These are phyloP conservation scores for Dinochytrium kinnereticum DNA, from an alignment of 371 early-diverging fungal genomes.

Conservation along the genomic window DNA sequence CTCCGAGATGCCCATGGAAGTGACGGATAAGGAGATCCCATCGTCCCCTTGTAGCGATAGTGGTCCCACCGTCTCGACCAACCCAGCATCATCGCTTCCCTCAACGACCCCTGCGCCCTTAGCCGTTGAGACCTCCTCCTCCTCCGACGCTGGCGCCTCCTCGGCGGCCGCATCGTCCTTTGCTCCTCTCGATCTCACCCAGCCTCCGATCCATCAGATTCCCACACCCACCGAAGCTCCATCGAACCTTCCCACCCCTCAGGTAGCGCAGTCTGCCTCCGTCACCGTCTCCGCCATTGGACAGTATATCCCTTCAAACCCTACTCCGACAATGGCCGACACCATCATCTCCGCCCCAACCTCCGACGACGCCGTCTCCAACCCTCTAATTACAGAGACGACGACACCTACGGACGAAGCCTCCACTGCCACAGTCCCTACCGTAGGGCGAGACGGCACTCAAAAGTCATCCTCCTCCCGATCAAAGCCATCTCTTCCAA, in stretches of 20 bases:
- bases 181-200: neutral
- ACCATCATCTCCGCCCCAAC: neutral
- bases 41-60: too few relatives aligned
- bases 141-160: neutral
- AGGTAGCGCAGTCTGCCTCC: too few relatives aligned
- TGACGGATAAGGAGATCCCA: neutral
- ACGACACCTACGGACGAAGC: neutral
- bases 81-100: neutral
- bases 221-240: neutral
- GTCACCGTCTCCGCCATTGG: too few relatives aligned
- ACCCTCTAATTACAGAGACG: too few relatives aligned
- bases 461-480: neutral
- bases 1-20: neutral
- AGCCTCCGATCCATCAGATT: neutral
- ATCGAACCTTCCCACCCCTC: neutral
- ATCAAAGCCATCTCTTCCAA: conserved; percentile 17
- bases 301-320: neutral
- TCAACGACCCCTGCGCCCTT: neutral
- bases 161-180: neutral
- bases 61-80: neutral
- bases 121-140: neutral
- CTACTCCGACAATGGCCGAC: conserved; percentile 6
- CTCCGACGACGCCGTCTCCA: neutral
- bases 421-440: conserved; percentile 14
- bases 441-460: neutral